Evolutionary conservation across 2,329 filamentous ascomycete species (phyloP), one percentile per base, ranked within the genome.

Genomic region (Cordyceps sp.): DNA sequence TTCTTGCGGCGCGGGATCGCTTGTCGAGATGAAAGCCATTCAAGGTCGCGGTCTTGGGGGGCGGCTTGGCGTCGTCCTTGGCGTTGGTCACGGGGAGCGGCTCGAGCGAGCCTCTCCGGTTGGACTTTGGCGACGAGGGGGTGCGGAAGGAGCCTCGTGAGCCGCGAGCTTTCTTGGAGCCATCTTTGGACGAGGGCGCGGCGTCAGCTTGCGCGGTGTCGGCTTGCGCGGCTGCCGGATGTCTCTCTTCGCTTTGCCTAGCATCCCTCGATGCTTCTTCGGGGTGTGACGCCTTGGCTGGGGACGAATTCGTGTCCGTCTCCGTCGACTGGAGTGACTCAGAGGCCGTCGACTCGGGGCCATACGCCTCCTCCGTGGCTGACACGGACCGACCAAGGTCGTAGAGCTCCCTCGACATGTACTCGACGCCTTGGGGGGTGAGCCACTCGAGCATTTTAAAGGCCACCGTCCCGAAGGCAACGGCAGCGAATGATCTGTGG

Each of bases 381-480:
- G 23, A 23, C n/a, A 33, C 33, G 10, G 26, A 34, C 20, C 34
- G 19, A 22, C 38, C 31, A 14, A 38, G 32, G 5, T 44, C 40
- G 6, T 38, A 41, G 15, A 52, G 34, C 31, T 55, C 59, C 13
- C 56, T 45, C 1, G 58, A 55, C 52, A 73, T 61, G 9, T 58
- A 54, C 15, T 62, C 59, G 4, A 73, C 46, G n/a, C 61, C 64
- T 33, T 61, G 60, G 1, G 72, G 72, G 2, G 72, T 73, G n/a
- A 79, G 53, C 73, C 73, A 79, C 46, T 79, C 74, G 4, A 79
- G 44, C 71, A 78, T 78, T 43, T 73, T 77, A 49, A 78, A 73
- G 10, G 75, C 66, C 10, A 69, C 67, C 1, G 73, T 76, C 6
- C 65, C 71, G 42, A 79, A 78, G 7, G 77, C 55, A 39, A 74